A percentile compares a stretch with the other conserved stretches of the same genome.
These are phyloP conservation scores for Cyberlindnera mrakii DNA, from an alignment of 805 yeast species.

Conservation along the genomic window DNA sequence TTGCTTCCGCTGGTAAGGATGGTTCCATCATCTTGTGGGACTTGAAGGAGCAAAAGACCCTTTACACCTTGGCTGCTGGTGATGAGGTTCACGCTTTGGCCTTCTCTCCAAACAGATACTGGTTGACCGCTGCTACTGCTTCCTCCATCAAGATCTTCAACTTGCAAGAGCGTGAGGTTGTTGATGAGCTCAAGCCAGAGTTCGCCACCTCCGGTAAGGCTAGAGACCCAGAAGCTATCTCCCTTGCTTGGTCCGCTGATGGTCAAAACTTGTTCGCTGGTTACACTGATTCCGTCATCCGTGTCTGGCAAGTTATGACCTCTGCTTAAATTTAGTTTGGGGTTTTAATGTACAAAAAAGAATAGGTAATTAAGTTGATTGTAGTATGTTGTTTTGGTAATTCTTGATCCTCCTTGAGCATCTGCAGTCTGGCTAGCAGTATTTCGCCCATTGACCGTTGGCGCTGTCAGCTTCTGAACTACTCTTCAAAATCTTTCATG, in stretches of 20 bases:
- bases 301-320: conserved; percentile 99
- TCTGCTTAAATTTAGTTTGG: conserved; percentile 17
- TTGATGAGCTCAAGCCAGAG: conserved; percentile 98
- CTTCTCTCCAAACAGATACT: conserved; percentile 99
- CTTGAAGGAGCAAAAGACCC: conserved; percentile 74
- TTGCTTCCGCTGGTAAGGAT: conserved; percentile 99
- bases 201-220: conserved; percentile 82
- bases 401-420: too few species aligned
- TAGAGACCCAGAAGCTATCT: conserved; percentile 96
- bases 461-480: too few species aligned
- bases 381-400: too few species aligned
- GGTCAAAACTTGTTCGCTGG: conserved; percentile 99
- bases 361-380: too few species aligned
- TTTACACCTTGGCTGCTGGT: conserved; percentile 91
- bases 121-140: conserved; percentile 99
- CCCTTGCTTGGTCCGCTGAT: conserved; percentile 99
- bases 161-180: conserved; percentile 88
- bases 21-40: conserved; percentile 99
- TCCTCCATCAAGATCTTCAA: conserved; percentile 97
- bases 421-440: too few species aligned
- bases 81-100: conserved; percentile 97
- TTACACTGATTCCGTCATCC: conserved; percentile 98
- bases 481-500: too few species aligned
- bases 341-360: background rate
- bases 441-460: too few species aligned